Evolutionary conservation across 768 basidiomycete species (phyloP).

Genomic region (Floccularia luteovirens): DNA sequence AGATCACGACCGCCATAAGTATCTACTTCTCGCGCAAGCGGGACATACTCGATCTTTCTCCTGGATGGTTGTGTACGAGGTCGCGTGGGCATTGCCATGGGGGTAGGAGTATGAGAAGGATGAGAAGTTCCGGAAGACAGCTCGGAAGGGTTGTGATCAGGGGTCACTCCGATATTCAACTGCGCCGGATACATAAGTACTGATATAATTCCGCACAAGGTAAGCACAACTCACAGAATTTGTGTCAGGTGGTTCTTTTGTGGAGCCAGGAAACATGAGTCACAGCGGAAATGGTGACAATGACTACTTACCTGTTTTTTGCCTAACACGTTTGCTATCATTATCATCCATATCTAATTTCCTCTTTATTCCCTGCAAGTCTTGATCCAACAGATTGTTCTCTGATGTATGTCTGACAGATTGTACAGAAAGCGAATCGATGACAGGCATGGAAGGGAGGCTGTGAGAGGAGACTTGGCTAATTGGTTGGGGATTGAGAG

Average conservation of each 20-base stretch:
- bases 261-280: conserved; percentile 3
- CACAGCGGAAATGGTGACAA: not conserved
- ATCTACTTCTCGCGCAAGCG: conserved; percentile 67
- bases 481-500: conserved; percentile 12
- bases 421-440: conserved; percentile 11
- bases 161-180: conserved; percentile 20
- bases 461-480: conserved; percentile 4
- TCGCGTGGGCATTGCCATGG: conserved; percentile 22
- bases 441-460: not conserved
- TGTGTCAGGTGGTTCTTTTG: conserved; percentile 39
- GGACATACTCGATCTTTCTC: conserved; percentile 85
- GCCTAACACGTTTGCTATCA: conserved; percentile 62
- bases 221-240: conserved; percentile 29
- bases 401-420: conserved; percentile 18
- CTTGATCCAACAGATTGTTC: conserved; percentile 44
- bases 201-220: conserved; percentile 5
- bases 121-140: conserved; percentile 13
- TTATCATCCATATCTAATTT: conserved; percentile 61
- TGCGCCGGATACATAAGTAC: conserved; percentile 6
- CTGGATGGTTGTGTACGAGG: conserved; percentile 47
- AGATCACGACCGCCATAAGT: conserved; percentile 81
- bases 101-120: conserved; percentile 18
- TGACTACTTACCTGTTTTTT: conserved; percentile 57
- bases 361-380: conserved; percentile 61
- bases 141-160: conserved; percentile 17